phyloP scores from a whole-genome alignment of 1,284 basidiomycete species.

The Ceratobasidium sp. region DNA sequence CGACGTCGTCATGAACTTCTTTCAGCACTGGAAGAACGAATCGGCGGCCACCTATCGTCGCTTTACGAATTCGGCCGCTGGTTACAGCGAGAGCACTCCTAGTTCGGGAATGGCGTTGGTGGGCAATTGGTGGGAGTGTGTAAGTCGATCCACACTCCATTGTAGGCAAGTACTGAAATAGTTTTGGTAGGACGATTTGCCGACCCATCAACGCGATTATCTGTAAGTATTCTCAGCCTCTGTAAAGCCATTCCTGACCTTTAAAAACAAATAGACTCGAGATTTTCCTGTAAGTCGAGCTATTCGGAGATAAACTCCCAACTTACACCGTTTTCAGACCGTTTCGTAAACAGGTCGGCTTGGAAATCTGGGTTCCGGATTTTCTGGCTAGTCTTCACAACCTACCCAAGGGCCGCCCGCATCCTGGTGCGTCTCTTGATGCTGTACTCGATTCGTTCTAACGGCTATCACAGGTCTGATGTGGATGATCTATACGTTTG shows the following conservation, averaged over 20 bases:
- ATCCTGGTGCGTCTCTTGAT: conserved; percentile 10
- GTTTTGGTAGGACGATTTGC: conserved; percentile 24
- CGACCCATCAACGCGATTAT: not conserved
- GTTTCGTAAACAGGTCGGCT: conserved; percentile 17
- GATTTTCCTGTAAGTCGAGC: conserved; percentile 2
- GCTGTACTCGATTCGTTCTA: not conserved
- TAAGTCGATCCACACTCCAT: not conserved
- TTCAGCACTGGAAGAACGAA: conserved; percentile 13
- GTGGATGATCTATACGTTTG: conserved; percentile 36
- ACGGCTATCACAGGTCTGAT: conserved; percentile 5
- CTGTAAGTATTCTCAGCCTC: conserved; percentile 24
- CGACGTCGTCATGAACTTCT: conserved; percentile 20
- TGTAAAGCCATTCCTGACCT: too few relatives aligned
- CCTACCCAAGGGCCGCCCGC: conserved; percentile 18
- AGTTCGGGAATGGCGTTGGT: conserved; percentile 19
- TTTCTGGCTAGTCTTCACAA: conserved; percentile 21
- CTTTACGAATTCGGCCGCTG: not conserved
- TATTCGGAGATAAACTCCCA: not conserved
- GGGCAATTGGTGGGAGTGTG: conserved; percentile 35
- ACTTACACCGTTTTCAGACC: conserved; percentile 5
- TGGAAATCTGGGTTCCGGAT: conserved; percentile 36
- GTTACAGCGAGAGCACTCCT: not conserved
- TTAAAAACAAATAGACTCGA: too few relatives aligned
- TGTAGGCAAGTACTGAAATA: not conserved
- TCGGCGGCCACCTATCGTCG: not conserved